Percentiles rank a stretch among this genome's conserved stretches.
Conservation (phyloP, 148 eudicot species). For the Fallopia convolvulus region DNA sequence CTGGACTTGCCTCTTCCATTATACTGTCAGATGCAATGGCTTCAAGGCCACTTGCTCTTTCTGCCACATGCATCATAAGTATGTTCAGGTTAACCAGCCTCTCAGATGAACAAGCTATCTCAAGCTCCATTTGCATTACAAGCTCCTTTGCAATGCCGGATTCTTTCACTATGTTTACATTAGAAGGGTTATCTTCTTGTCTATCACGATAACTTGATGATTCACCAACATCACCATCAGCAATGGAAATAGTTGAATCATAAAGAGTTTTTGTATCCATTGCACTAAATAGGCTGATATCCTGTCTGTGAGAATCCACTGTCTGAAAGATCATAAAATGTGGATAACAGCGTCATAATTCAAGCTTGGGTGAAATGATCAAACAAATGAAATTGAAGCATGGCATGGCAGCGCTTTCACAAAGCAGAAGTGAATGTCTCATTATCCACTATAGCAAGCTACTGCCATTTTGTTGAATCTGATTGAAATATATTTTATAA, state of each 20-base stretch:
- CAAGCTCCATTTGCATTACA: slow-evolving; percentile 54
- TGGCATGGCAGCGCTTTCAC: background rate
- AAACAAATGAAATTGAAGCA: slow-evolving; percentile 4
- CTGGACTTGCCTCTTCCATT: slow-evolving; percentile 23
- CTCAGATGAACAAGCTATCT: slow-evolving; percentile 62
- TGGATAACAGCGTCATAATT: background rate
- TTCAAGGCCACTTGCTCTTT: slow-evolving; percentile 79
- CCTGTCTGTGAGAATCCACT: background rate
- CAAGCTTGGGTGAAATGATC: background rate
- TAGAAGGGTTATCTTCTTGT: slow-evolving; percentile 30
- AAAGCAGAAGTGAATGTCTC: background rate
- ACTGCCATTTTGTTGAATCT: background rate
- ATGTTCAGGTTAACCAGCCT: slow-evolving; percentile 71
- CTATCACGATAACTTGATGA: slow-evolving; percentile 24
- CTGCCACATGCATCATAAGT: slow-evolving; percentile 71
- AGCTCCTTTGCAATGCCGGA: slow-evolving; percentile 32
- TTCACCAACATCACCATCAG: slow-evolving; percentile 34
- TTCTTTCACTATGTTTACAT: slow-evolving; percentile 33
- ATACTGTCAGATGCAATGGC: slow-evolving; percentile 30
- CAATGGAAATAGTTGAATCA: slow-evolving; percentile 29
- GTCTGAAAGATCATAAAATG: background rate
- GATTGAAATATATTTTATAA: background rate
- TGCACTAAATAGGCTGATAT: slow-evolving; percentile 7
- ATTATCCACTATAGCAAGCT: background rate
- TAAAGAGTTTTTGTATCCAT: slow-evolving; percentile 39